These are phyloP conservation scores for Diaporthe vexans DNA, from an alignment of 2,329 filamentous ascomycete genomes.

Conservation along the genomic window DNA sequence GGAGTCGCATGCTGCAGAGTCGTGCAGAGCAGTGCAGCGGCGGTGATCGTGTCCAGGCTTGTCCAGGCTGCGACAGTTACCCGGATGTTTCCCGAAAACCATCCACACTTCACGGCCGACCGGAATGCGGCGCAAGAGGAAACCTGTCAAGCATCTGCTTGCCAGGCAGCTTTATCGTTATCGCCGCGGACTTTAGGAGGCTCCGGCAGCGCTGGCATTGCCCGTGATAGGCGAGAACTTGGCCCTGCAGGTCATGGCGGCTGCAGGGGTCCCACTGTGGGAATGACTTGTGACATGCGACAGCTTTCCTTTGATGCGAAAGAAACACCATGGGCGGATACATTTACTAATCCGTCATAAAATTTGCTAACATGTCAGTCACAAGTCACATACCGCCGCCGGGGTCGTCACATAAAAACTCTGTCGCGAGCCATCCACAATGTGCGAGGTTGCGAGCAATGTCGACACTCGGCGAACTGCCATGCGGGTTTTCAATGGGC, in stretches of 20 bases:
- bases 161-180: conserved; percentile 34
- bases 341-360: conserved; percentile 1
- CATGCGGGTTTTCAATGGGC: not conserved
- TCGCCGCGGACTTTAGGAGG: not conserved
- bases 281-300: conserved; percentile 26
- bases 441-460: no score
- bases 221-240: conserved; percentile 10
- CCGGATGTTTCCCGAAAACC: conserved; percentile 27
- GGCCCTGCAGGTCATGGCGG: conserved; percentile 20
- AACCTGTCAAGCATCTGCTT: conserved; percentile 21
- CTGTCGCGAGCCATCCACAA: no score
- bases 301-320: conserved; percentile 30
- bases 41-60: conserved; percentile 24
- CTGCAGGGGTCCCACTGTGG: conserved; percentile 11
- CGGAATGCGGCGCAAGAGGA: conserved; percentile 13
- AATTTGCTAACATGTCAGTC: not conserved
- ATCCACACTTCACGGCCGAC: conserved; percentile 29
- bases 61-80: conserved; percentile 23
- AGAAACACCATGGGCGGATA: conserved; percentile 16
- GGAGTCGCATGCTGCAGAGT: not conserved
- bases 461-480: no score
- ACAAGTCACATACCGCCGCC: no score
- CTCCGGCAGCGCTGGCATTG: conserved; percentile 2
- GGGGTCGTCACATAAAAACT: not conserved
- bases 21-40: not conserved